Evolutionary conservation across 108 stramenopile genomes (phyloP).

Genomic region (Epipyxis sp.): DNA sequence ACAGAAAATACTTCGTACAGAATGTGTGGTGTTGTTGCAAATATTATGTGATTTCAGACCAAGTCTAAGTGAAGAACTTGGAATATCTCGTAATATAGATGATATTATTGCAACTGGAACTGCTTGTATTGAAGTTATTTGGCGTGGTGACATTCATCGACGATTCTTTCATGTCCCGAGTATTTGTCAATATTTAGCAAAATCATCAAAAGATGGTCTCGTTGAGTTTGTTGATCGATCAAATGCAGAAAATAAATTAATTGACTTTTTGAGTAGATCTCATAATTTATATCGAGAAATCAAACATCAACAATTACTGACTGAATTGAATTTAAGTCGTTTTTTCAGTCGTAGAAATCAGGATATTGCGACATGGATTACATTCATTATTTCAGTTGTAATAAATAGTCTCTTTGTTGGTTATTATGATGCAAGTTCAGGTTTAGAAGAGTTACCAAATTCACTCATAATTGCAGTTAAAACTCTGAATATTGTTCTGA

Average conservation of each 20-base stretch:
- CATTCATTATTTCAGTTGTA: conserved; percentile 34
- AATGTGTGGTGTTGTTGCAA: conserved; percentile 40
- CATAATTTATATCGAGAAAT: conserved; percentile 41
- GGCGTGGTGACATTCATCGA: conserved; percentile 41
- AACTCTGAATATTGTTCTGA: conserved; percentile 28
- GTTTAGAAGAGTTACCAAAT: too few relatives aligned
- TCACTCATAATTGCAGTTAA: not conserved
- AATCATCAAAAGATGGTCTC: conserved; percentile 38
- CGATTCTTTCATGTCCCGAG: conserved; percentile 49
- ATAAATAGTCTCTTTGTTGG: conserved; percentile 39
- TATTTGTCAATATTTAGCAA: conserved; percentile 36
- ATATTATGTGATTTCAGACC: conserved; percentile 46
- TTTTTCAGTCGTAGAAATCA: conserved; percentile 42
- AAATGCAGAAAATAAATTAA: conserved; percentile 39
- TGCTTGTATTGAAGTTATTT: conserved; percentile 46
- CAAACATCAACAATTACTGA: conserved; percentile 42
- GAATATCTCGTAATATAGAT: conserved; percentile 14
- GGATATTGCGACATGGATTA: conserved; percentile 41
- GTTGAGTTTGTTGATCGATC: conserved; percentile 38
- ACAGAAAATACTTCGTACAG: conserved; percentile 34
- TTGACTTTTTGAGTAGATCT: conserved; percentile 36
- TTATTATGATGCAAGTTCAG: not conserved
- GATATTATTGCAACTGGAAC: conserved; percentile 31
- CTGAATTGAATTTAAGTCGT: conserved; percentile 28
- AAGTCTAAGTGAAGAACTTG: conserved; percentile 17